Conservation (phyloP, 768 basidiomycete genomes). For the Termitomyces sp. region DNA sequence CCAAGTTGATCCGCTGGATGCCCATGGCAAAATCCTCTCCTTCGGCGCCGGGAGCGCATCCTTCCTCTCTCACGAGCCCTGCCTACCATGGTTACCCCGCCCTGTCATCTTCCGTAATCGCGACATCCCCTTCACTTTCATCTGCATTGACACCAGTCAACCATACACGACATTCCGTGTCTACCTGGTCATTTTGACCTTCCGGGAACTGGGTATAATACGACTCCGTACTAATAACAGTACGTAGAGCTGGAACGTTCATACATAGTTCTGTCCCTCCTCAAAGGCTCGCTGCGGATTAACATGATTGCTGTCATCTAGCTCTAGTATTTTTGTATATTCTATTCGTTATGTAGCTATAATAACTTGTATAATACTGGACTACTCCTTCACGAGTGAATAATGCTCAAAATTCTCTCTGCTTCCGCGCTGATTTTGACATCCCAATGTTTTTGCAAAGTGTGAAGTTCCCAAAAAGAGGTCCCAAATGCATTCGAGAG, state of each 20-base stretch:
- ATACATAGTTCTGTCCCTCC: background rate
- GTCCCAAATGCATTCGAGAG: conserved; percentile 77
- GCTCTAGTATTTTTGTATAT: conserved; percentile 6
- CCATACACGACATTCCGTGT: conserved; percentile 1
- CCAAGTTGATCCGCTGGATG: conserved; percentile 43
- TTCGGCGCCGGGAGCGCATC: background rate
- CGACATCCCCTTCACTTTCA: conserved; percentile 30
- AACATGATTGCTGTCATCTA: conserved; percentile 5
- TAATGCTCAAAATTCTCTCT: conserved; percentile 42
- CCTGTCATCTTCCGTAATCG: conserved; percentile 14
- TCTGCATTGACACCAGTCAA: background rate
- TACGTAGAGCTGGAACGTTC: conserved; percentile 5
- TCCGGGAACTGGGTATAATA: background rate
- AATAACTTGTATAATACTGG: conserved; percentile 15
- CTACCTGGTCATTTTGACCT: conserved; percentile 7
- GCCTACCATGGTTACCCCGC: conserved; percentile 9
- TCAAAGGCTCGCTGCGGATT: conserved; percentile 1
- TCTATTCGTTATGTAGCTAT: conserved; percentile 10
- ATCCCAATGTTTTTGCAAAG: conserved; percentile 63
- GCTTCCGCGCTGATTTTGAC: conserved; percentile 64
- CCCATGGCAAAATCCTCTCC: conserved; percentile 26
- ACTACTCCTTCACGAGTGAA: conserved; percentile 24
- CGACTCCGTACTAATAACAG: background rate
- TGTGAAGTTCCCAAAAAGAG: conserved; percentile 79
- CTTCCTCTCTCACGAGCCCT: conserved; percentile 4